A percentile compares a stretch with the other conserved stretches of the same genome.
Conservation (phyloP, 768 basidiomycete species). For the Rhizopogon salebrosus region DNA sequence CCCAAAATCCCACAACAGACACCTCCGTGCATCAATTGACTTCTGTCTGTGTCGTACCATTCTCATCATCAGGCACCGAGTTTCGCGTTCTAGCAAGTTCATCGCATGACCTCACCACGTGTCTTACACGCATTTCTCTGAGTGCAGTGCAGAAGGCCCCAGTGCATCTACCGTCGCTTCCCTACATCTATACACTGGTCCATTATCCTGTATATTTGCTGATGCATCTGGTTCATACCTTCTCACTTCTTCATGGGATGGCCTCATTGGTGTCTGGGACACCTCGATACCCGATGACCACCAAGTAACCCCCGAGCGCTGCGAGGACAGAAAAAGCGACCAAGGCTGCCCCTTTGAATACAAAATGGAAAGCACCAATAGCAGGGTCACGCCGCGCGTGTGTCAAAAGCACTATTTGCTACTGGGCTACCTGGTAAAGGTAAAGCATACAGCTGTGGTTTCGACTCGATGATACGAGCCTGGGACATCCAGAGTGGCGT, state of each 20-base stretch:
- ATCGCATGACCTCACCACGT: slow-evolving; percentile 76
- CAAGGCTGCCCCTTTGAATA: slow-evolving; percentile 37
- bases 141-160: slow-evolving; percentile 13
- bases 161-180: slow-evolving; percentile 51
- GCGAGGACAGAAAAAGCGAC: slow-evolving; percentile 46
- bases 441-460: slow-evolving; percentile 72
- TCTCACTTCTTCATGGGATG: slow-evolving; percentile 86
- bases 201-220: slow-evolving; percentile 67
- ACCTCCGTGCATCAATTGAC: slow-evolving; percentile 57
- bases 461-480: slow-evolving; percentile 82
- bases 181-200: slow-evolving; percentile 77
- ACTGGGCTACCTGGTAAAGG: slow-evolving; percentile 20
- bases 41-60: slow-evolving; percentile 52
- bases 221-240: slow-evolving; percentile 55
- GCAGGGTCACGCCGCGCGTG: slow-evolving; percentile 73
- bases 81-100: slow-evolving; percentile 53
- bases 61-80: slow-evolving; percentile 18
- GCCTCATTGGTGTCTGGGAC: slow-evolving; percentile 79
- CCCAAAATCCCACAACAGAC: slow-evolving; percentile 49
- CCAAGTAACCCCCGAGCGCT: slow-evolving; percentile 39
- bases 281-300: slow-evolving; percentile 55
- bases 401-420: slow-evolving; percentile 68
- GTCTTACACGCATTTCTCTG: slow-evolving; percentile 33
- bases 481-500: slow-evolving; percentile 86
- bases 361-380: slow-evolving; percentile 62